phyloP scores from a whole-genome alignment of 2,329 filamentous ascomycete species.

The Neonectria sp. region DNA sequence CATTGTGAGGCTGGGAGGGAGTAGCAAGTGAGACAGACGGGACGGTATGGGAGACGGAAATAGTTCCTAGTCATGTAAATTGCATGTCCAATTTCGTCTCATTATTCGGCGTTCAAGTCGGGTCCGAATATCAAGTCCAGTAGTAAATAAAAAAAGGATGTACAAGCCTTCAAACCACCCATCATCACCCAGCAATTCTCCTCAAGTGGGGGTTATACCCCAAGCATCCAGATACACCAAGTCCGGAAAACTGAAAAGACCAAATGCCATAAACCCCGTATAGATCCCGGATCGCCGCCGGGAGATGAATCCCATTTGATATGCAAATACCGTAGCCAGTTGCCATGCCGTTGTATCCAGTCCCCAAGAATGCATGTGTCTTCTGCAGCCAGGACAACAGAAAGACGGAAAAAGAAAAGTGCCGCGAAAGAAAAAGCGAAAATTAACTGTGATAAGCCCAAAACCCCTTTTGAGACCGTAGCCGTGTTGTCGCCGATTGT shows the following conservation, averaged over 20 bases:
- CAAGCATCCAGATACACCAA: background rate
- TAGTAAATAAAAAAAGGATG: constrained; percentile 1
- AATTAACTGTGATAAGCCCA: constrained; percentile 1
- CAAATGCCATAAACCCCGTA: constrained; percentile 5
- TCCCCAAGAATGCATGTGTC: constrained; percentile 13
- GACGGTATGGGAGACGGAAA: background rate
- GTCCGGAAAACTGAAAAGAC: background rate
- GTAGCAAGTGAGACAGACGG: background rate
- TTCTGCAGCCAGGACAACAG: background rate
- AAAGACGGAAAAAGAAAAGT: constrained; percentile 2
- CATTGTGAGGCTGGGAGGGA: background rate
- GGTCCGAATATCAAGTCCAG: background rate
- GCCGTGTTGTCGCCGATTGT: background rate
- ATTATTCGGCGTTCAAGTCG: background rate
- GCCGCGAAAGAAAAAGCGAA: constrained; percentile 2
- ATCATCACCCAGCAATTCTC: background rate
- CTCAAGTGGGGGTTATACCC: background rate
- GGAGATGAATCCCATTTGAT: constrained; percentile 16
- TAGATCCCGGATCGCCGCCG: constrained; percentile 7
- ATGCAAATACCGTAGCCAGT: constrained; percentile 22
- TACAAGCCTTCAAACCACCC: background rate
- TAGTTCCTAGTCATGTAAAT: background rate
- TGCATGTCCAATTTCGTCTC: background rate
- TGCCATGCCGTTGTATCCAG: constrained; percentile 18
- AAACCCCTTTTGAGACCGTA: background rate